A percentile compares a stretch with the other conserved stretches of the same genome.
Conservation (phyloP, 257 asterid species). For the Craterostigma plantagineum region DNA sequence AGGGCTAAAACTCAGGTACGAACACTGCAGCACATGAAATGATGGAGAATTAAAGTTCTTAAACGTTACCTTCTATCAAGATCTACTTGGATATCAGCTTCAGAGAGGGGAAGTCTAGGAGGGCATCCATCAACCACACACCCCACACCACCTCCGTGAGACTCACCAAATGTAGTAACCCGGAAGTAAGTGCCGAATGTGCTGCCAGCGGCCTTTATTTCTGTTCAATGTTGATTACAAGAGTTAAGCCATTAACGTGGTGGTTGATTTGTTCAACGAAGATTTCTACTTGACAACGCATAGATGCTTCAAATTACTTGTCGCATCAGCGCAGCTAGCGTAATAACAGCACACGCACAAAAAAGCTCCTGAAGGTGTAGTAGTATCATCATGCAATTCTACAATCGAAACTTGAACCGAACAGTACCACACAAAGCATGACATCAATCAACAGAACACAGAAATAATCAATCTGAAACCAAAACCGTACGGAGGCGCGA, state of each 20-base stretch:
- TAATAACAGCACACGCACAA: no score
- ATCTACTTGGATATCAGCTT: constrained; percentile 83
- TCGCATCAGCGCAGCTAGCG: no score
- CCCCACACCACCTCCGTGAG: constrained; percentile 99
- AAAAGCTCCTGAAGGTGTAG: no score
- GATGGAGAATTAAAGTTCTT: constrained; percentile 5
- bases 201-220: constrained; percentile 65
- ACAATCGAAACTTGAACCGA: no score
- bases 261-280: no score
- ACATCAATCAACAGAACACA: background rate
- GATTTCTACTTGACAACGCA: no score
- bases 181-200: constrained; percentile 72
- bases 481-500: no score
- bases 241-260: background rate
- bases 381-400: no score
- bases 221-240: constrained; percentile 41
- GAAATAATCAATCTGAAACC: no score
- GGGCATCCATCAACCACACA: constrained; percentile 97
- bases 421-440: no score
- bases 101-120: constrained; percentile 84
- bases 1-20: constrained; percentile 2
- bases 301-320: no score
- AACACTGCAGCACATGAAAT: constrained; percentile 9
- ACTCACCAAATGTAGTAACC: constrained; percentile 92
- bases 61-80: constrained; percentile 76